Base-by-base conservation (phyloP, 306 rosid genomes). In the Pyrus pyrifolia region DNA sequence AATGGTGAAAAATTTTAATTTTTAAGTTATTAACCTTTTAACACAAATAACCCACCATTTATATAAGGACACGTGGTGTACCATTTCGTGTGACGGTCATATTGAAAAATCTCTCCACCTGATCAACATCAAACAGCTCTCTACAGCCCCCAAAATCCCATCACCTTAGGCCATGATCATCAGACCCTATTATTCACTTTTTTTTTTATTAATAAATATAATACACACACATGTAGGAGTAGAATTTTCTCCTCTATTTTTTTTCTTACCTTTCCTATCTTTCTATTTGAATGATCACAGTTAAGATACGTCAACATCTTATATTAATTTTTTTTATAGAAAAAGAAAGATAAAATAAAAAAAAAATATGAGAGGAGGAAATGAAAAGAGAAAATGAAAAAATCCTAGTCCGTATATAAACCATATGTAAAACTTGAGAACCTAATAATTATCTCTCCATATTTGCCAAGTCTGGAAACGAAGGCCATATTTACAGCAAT, bases 401-500 rank as follows among this genome's bases (percentile, higher is more conserved):
- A 33, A 33, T 33, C 2, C 8, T 33, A 5, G 1, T 33, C 1
- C 38, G 2, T 6, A 33, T 33, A 33, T 33, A 33, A 33, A 6
- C 38, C 1, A 5, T 33, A 6, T 33, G 35, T 33, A 33, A 33
- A 33, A 33, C 30, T 52, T 31, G 29, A 76, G 49, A 73, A 81
- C 22, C 78, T 74, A 75, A 82, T 81, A 66, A 77, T 79, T 44
- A 8, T 14, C 15, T 71, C 80, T 9, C 83, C 66, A 80, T 76
- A 72, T 74, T 82, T 76, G 81, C 80, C 68, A 69, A 85, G 79
- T 67, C 83, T 76, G 82, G 70, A 76, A 68, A 61, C 67, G 17
- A 45, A 45, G 17, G 12, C 2, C 15, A 45, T 45, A 45, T 45
- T 45, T 11, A 11, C 52, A 46, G 60, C 71, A n/a, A 13, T 65